Conservation (phyloP, 202 grass and related monocot species). For the Sporobolus alterniflorus region DNA sequence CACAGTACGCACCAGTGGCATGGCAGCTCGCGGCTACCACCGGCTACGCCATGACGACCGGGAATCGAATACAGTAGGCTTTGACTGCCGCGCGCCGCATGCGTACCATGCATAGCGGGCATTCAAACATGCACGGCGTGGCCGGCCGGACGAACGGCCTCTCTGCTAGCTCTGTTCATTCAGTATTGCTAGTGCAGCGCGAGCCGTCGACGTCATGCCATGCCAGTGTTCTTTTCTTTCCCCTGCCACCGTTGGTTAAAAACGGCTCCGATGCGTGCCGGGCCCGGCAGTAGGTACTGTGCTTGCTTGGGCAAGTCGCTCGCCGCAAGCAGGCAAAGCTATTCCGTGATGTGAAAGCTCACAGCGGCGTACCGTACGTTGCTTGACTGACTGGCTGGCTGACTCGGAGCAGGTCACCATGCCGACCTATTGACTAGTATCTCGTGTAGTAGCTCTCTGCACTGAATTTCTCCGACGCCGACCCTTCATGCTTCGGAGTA, state of each 20-base stretch:
- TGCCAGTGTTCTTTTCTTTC: background rate
- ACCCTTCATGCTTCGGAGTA: background rate
- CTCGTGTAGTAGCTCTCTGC: background rate
- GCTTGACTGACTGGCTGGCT: background rate
- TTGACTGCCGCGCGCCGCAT: slow-evolving; percentile 28
- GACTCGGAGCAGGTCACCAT: background rate
- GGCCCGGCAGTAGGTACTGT: background rate
- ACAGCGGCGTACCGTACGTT: slow-evolving; percentile 28
- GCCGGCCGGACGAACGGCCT: background rate
- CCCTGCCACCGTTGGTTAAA: background rate
- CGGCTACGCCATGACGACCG: slow-evolving; percentile 29
- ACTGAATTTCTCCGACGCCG: background rate
- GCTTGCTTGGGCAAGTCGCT: background rate
- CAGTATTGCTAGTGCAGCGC: background rate
- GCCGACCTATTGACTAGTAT: slow-evolving; percentile 5
- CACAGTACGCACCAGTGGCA: background rate
- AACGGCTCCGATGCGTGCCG: background rate
- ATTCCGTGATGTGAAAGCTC: slow-evolving; percentile 26
- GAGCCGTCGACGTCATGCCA: background rate
- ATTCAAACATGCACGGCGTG: background rate
- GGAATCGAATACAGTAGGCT: background rate
- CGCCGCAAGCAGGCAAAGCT: slow-evolving; percentile 3
- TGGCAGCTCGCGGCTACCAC: slow-evolving; percentile 4
- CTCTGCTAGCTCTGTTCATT: background rate
- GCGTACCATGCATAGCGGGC: background rate